phyloP scores from a whole-genome alignment of 306 rosid genomes.

The Herpetospermum pedunculosum region DNA sequence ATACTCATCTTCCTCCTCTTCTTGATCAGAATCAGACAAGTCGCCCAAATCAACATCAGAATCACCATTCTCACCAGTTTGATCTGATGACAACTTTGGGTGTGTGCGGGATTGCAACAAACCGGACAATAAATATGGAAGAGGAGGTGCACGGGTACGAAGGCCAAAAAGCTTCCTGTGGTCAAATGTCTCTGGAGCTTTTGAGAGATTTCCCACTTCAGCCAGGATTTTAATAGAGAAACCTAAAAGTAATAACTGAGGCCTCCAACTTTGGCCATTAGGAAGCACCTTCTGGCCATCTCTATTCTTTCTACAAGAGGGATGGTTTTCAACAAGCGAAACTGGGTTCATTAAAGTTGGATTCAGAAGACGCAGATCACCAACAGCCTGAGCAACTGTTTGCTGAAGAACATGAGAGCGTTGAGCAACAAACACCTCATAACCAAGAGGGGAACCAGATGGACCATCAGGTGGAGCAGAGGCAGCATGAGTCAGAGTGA shows the following conservation, averaged over 20 bases:
- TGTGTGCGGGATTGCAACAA: conserved; percentile 79
- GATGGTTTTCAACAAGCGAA: conserved; percentile 90
- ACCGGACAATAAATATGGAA: conserved; percentile 84
- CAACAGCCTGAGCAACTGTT: conserved; percentile 89
- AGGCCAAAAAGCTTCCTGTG: conserved; percentile 79
- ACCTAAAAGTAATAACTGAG: conserved; percentile 68
- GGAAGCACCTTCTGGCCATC: conserved; percentile 96
- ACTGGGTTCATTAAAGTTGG: conserved; percentile 80
- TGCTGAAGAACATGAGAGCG: conserved; percentile 89
- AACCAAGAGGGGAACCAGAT: conserved; percentile 72
- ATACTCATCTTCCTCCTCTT: conserved; percentile 83
- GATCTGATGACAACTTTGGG: conserved; percentile 83
- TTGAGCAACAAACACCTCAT: conserved; percentile 91
- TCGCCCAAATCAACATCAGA: conserved; percentile 85
- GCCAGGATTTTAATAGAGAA: conserved; percentile 81
- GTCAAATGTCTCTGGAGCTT: conserved; percentile 69
- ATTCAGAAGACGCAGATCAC: conserved; percentile 76
- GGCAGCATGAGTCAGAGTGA: conserved; percentile 80
- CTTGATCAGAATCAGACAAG: conserved; percentile 76
- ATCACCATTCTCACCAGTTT: conserved; percentile 86
- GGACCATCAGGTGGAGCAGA: conserved; percentile 99
- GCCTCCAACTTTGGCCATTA: conserved; percentile 90
- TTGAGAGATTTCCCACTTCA: conserved; percentile 55
- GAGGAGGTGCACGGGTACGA: conserved; percentile 80
- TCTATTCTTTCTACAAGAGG: conserved; percentile 87